Percentiles rank a stretch among this genome's conserved stretches.
These are phyloP conservation scores for Gastrolobium villosum DNA, from an alignment of 306 rosid genomes.

Conservation along the genomic window DNA sequence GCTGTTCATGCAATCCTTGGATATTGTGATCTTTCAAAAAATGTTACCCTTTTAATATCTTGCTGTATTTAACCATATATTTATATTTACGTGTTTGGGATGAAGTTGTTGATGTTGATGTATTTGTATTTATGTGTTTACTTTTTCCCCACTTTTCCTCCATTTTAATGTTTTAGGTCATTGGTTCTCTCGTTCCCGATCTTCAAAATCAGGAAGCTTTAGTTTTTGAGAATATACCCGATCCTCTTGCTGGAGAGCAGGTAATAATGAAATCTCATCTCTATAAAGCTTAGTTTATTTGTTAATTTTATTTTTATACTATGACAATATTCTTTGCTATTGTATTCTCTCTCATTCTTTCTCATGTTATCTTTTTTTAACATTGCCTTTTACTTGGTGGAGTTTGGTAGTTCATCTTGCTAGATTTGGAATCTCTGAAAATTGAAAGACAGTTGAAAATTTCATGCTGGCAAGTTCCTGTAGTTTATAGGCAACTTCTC, in stretches of 20 bases:
- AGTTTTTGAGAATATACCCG: conserved; percentile 82
- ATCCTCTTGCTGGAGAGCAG: conserved; percentile 98
- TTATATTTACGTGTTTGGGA: conserved; percentile 1
- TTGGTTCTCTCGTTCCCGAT: conserved; percentile 69
- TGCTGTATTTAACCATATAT: not conserved
- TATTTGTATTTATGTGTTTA: not conserved
- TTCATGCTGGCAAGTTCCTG: too few relatives aligned
- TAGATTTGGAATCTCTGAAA: too few relatives aligned
- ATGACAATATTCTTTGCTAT: not conserved
- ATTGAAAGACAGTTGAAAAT: too few relatives aligned
- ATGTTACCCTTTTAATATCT: not conserved
- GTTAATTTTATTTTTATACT: not conserved
- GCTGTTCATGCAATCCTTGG: not conserved
- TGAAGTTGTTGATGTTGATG: too few relatives aligned
- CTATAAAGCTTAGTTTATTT: not conserved
- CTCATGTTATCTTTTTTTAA: too few relatives aligned
- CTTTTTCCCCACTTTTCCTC: conserved; percentile 8
- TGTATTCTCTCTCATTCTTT: too few relatives aligned
- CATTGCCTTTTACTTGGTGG: too few relatives aligned
- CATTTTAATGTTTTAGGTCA: conserved; percentile 60
- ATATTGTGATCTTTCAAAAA: not conserved
- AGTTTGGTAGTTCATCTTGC: too few relatives aligned
- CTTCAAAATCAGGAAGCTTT: conserved; percentile 78
- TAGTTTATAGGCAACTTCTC: too few relatives aligned
- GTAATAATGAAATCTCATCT: conserved; percentile 52